These are phyloP conservation scores for Mycena sp. DNA, from an alignment of 1,284 basidiomycete genomes.

Conservation along the genomic window DNA sequence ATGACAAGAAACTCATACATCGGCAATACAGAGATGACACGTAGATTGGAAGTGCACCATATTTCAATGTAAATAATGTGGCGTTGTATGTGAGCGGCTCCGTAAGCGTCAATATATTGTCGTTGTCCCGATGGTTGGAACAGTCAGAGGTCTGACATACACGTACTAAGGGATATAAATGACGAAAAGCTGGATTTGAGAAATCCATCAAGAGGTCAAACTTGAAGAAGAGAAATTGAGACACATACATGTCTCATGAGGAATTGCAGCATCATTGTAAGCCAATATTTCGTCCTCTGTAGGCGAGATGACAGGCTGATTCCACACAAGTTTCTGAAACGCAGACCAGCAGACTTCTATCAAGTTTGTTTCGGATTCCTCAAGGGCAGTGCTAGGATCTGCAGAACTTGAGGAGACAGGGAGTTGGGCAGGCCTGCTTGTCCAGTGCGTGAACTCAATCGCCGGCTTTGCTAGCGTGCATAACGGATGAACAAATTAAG, in stretches of 20 bases:
- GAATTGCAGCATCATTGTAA: constrained; percentile 3
- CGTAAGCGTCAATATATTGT: not conserved
- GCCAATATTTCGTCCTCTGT: constrained; percentile 3
- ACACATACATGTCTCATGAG: not conserved
- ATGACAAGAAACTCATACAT: not conserved
- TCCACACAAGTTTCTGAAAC: constrained; percentile 1
- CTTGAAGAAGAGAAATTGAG: not conserved
- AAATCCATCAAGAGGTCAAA: too few species aligned
- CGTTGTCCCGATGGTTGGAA: not conserved
- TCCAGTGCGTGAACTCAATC: not conserved
- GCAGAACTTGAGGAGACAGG: not conserved
- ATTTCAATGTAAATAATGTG: not conserved
- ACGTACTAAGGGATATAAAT: constrained; percentile 9
- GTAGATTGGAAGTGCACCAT: constrained; percentile 7
- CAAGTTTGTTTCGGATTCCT: not conserved
- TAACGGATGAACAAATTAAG: constrained; percentile 7
- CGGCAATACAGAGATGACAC: constrained; percentile 13
- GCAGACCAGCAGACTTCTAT: constrained; percentile 11
- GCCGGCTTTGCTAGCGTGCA: not conserved
- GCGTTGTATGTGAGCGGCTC: constrained; percentile 6
- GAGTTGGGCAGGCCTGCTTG: not conserved
- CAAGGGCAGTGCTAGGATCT: constrained; percentile 1
- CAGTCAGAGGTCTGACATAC: not conserved
- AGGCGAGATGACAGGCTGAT: not conserved
- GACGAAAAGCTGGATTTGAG: not conserved